These are phyloP conservation scores for Tolypocladium endophyticum DNA, from an alignment of 2,329 filamentous ascomycete species.

Conservation along the genomic window DNA sequence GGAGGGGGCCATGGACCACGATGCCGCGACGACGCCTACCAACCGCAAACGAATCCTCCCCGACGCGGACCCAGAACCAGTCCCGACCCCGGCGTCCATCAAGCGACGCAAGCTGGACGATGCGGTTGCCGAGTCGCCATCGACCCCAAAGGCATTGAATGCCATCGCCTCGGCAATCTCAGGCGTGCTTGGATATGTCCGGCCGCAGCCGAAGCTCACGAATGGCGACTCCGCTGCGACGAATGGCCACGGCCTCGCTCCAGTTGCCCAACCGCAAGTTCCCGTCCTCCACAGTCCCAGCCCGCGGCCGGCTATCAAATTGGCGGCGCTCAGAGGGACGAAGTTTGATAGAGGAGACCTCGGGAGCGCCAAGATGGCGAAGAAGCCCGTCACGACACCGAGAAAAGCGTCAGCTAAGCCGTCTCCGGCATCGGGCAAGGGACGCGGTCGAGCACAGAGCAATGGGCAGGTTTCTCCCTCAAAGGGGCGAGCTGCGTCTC, in stretches of 20 bases:
- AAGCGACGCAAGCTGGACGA: conserved; percentile 22
- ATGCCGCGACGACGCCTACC: conserved; percentile 6
- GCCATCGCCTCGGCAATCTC: conserved; percentile 21
- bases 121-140: conserved; percentile 11
- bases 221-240: background rate
- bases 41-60: conserved; percentile 13
- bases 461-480: background rate
- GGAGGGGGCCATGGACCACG: conserved; percentile 14
- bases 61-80: conserved; percentile 9
- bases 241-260: conserved; percentile 2
- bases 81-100: conserved; percentile 14
- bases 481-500: background rate
- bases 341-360: conserved; percentile 24
- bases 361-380: background rate
- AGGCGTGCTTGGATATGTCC: conserved; percentile 13
- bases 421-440: background rate
- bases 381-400: conserved; percentile 9
- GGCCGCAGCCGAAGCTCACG: conserved; percentile 5
- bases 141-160: conserved; percentile 18
- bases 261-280: background rate
- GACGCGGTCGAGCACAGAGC: background rate
- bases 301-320: conserved; percentile 21
- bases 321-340: conserved; percentile 24
- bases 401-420: conserved; percentile 1
- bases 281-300: conserved; percentile 5